Base-by-base conservation (phyloP, 352 stramenopile genomes). In the Globisporangium nagaii region DNA sequence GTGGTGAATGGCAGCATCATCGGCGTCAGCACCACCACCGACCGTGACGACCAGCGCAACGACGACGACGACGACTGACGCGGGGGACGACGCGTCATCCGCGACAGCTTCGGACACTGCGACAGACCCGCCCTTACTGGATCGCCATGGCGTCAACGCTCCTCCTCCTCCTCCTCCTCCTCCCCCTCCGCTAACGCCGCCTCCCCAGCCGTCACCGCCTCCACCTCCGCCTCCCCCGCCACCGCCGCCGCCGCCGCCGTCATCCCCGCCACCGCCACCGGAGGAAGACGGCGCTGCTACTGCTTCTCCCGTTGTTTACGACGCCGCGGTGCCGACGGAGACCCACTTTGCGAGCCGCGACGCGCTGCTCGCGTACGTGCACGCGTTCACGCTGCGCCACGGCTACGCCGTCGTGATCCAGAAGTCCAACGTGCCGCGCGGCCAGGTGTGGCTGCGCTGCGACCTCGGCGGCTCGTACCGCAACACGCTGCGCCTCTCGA, bases 381-480 rank as follows among this genome's bases (percentile, higher is more conserved):
- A 65, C 32, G 47, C 57, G 19, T 80, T 73, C 46, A 63, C 64
- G 13, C 42, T 77, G n/a, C 35, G 53, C 5, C 55, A 75, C 17
- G 70, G 70, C n/a, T 80, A 68, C 49, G 70, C 67, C 0, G 61
- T 75, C 34, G 70, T 80, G 45, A 80, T 68, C 51, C 60, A 68
- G 30, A 76, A 76, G 47, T 80, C 70, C 20, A 80, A 80, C 32
- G 51, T 76, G 45, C 67, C 70, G 11, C 65, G 70, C 15, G 70
- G 70, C 1, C 70, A 80, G 42, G 43, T 80, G 11, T 80, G 70
- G 70, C 58, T 80, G 32, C 67, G 70, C 43, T 80, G 70, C 28
- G 70, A 80, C 44, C 55, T 80, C 20, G 70, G 70, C 25, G 61
- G 70, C 36, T 48, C 58, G 20, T 60, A 62, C 49, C 47, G 53